These are phyloP conservation scores for Paragyromitra xinjiangensis DNA, from an alignment of 495 filamentous ascomycete species.

Conservation along the genomic window DNA sequence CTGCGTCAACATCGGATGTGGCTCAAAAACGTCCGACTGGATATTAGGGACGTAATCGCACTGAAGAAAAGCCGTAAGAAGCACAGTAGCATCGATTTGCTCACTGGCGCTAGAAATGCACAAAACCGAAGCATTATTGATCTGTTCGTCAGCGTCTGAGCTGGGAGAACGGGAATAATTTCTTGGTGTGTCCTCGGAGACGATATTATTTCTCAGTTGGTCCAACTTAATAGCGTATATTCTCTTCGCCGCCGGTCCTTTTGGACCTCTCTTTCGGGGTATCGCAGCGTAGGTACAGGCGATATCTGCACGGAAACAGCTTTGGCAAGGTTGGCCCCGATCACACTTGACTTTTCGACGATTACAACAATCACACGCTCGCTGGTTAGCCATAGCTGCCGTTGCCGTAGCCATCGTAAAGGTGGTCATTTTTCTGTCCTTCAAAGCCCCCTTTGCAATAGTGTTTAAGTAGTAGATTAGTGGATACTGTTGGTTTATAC, in stretches of 20 bases:
- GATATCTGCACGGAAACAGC: slow-evolving; percentile 73
- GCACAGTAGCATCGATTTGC: slow-evolving; percentile 64
- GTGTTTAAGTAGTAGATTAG: neutral
- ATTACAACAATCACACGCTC: slow-evolving; percentile 84
- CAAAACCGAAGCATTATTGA: slow-evolving; percentile 59
- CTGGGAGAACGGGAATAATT: slow-evolving; percentile 65
- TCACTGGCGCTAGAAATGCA: slow-evolving; percentile 60
- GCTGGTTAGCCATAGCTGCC: slow-evolving; percentile 69
- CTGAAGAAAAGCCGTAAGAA: slow-evolving; percentile 17
- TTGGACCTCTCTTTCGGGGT: slow-evolving; percentile 86
- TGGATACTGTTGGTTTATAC: neutral
- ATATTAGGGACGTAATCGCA: neutral
- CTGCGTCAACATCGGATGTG: slow-evolving; percentile 59
- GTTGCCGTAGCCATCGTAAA: slow-evolving; percentile 32
- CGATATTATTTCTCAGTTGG: slow-evolving; percentile 63
- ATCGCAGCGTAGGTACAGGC: slow-evolving; percentile 83
- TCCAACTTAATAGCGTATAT: slow-evolving; percentile 60
- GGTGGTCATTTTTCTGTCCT: slow-evolving; percentile 9
- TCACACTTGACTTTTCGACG: slow-evolving; percentile 84
- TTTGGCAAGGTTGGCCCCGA: slow-evolving; percentile 74
- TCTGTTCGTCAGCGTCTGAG: slow-evolving; percentile 61
- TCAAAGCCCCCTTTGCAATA: neutral
- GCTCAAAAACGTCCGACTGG: slow-evolving; percentile 19
- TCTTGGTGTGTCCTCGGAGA: slow-evolving; percentile 67
- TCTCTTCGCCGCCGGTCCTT: slow-evolving; percentile 81